These are phyloP conservation scores for Thelonectria discophora DNA, from an alignment of 2,329 filamentous ascomycete species.

Conservation along the genomic window DNA sequence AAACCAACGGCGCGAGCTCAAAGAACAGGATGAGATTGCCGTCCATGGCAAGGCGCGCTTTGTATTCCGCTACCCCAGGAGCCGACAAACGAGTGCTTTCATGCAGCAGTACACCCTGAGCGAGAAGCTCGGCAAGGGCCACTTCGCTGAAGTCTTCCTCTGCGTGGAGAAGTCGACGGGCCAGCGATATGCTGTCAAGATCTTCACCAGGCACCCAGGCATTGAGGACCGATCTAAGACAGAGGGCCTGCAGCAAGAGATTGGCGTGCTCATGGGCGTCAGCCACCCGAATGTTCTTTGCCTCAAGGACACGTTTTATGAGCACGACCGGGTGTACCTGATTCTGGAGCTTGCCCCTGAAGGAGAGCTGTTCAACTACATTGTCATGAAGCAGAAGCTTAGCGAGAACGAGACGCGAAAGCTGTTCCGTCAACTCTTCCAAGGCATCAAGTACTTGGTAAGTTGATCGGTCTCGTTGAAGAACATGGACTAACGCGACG, in stretches of 20 bases:
- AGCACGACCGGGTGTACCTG: conserved; percentile 88
- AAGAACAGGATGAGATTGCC: conserved; percentile 90
- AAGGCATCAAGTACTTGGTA: conserved; percentile 95
- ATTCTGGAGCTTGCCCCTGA: conserved; percentile 90
- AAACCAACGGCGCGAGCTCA: conserved; percentile 88
- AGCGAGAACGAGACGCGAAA: conserved; percentile 85
- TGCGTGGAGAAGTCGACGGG: conserved; percentile 88
- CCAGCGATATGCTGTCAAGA: conserved; percentile 88
- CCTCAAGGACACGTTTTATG: conserved; percentile 94
- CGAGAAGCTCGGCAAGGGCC: conserved; percentile 89
- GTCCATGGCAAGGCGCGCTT: conserved; percentile 87
- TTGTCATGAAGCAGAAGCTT: conserved; percentile 89
- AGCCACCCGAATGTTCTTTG: conserved; percentile 93
- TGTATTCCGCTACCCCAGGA: conserved; percentile 88
- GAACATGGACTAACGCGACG: conserved; percentile 10
- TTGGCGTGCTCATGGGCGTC: conserved; percentile 96
- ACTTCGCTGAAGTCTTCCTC: conserved; percentile 93
- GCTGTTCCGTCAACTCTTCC: conserved; percentile 89
- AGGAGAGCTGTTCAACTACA: conserved; percentile 95
- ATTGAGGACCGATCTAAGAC: conserved; percentile 84
- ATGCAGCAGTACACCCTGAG: conserved; percentile 85
- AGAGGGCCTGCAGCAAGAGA: conserved; percentile 91
- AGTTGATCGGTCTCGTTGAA: conserved; percentile 44
- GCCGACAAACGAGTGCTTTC: conserved; percentile 78
- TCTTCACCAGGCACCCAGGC: conserved; percentile 87